Base-by-base conservation (phyloP, 495 filamentous ascomycete genomes). In the Neurospora tetrasperma region DNA sequence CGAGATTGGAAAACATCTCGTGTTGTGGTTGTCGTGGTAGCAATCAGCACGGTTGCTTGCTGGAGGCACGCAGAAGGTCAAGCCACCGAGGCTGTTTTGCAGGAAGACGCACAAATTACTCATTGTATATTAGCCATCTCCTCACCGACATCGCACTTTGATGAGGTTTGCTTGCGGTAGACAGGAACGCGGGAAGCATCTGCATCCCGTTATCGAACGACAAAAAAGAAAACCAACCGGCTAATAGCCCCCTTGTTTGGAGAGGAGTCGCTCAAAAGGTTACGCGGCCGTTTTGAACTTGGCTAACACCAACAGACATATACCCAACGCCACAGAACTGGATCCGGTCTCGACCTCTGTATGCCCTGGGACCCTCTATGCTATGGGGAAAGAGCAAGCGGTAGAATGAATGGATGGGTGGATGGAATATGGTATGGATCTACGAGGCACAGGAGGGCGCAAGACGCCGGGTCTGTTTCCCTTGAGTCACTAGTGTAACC, bases 21-120 rank as follows among this genome's bases (percentile, higher is more conserved):
- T 66, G 54, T 66, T 66, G 54, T 66, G 54, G 54, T 66, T 66
- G 54, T 66, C 54, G 54, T 66, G 54, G 54, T 66, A 35, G 27
- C 54, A 66, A 66, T 66, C 27, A 35, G 54, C 27, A 66, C 54
- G 54, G 54, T 66, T 66, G 54, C 54, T 66, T 66, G 54, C 54
- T 66, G 54, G 27, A 66, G 35, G 54, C 54, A 66, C 54, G 54
- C 54, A 66, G 54, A 14, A 66, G 54, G 54, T 66, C 54, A 66
- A 66, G 54, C 54, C 54, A 66, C 54, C 54, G 54, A 66, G 54
- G 54, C 54, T 66, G 54, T 66, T 66, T 66, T 66, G 35, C 54
- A 31, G 27, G 27, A 66, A 66, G 54, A 66, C 27, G 54, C 54
- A 31, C 48, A 38, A 66, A 27, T 14, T 66, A 35, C 2, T 66